Base-by-base conservation (phyloP, 768 basidiomycete species). In the Hysterangium stoloniferum region DNA sequence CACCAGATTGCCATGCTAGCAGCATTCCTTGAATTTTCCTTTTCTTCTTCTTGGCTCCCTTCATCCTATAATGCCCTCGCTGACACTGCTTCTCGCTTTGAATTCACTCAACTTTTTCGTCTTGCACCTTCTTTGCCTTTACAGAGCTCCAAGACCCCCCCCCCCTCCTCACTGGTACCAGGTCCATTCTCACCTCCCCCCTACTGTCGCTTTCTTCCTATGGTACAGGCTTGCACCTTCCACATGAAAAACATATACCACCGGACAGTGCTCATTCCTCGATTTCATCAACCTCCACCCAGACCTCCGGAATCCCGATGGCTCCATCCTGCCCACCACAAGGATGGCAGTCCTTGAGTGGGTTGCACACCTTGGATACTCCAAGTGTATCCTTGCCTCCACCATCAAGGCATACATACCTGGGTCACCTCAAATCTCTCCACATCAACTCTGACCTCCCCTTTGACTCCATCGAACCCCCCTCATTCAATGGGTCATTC, bases 181-280 rank as follows among this genome's bases (percentile, higher is more conserved):
- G 34, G 33, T 44, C 20, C 52, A 59, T 38, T 25, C 34, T 51
- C 57, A 56, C 32, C 33, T 50, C 54, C 54, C 36, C 17, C 31
- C 40, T 1, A 24, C 19, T 4, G 53, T 56, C 4, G 56, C 56
- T n/a, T 59, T 57, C 41, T 61, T 9, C 54, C 58, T 67, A 13
- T 67, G 59, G 62, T 59, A 66, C 43, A 62, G 64, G 2, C 59
- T 66, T 34, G 59, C 64, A 6, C 48, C 61, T 17, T 61, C 56
- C 35, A 67, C 68, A 25, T 55, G 64, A 0, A 59, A 56, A 29
- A 59, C 62, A 6, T 68, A 70, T 51, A 50, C 54, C 12, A 57
- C 66, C 0, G 65, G 66, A 2, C 66, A 68, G 41, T 45, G 53
- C 2, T 66, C 60, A 2, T 70, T 61, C 56, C 44, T 66, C 43